Percentiles rank a stretch among this genome's conserved stretches.
Evolutionary conservation across 139 green algal genomes (phyloP).

Genomic region (Auxenochlorella pyrenoidosa): DNA sequence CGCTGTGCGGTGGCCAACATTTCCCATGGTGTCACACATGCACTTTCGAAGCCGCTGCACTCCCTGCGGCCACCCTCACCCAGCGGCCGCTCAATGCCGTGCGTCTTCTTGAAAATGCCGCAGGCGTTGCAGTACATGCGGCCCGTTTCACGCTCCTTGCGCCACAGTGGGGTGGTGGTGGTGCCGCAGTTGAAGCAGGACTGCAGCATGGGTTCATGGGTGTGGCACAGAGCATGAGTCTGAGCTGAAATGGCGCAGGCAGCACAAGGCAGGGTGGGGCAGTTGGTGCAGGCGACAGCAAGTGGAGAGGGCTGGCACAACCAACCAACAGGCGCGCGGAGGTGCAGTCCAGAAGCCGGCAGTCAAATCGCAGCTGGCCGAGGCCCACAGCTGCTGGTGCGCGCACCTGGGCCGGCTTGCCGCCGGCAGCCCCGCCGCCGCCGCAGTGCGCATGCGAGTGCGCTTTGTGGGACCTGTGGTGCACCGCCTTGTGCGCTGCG

Average conservation of each 20-base stretch:
- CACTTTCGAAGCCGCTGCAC: not conserved
- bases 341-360: not conserved
- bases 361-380: not conserved
- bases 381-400: too few species aligned
- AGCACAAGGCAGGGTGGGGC: not conserved
- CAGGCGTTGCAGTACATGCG: conserved; percentile 82
- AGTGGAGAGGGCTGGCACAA: not conserved
- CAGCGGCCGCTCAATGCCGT: conserved; percentile 56
- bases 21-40: not conserved
- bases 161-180: conserved; percentile 75
- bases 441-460: not conserved
- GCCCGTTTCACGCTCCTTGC: conserved; percentile 64
- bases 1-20: too few species aligned
- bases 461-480: not conserved
- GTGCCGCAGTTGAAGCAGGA: conserved; percentile 80
- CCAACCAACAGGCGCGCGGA: too few species aligned
- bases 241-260: not conserved
- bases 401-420: conserved; percentile 3
- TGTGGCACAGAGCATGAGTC: too few species aligned
- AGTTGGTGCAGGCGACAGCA: not conserved
- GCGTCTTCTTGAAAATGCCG: conserved; percentile 82
- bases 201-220: conserved; percentile 11
- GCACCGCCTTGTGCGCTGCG: not conserved
- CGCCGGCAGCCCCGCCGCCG: not conserved
- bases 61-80: not conserved